phyloP scores from a whole-genome alignment of 192 early-diverging fungal genomes.

The Backusella morwellensis region DNA sequence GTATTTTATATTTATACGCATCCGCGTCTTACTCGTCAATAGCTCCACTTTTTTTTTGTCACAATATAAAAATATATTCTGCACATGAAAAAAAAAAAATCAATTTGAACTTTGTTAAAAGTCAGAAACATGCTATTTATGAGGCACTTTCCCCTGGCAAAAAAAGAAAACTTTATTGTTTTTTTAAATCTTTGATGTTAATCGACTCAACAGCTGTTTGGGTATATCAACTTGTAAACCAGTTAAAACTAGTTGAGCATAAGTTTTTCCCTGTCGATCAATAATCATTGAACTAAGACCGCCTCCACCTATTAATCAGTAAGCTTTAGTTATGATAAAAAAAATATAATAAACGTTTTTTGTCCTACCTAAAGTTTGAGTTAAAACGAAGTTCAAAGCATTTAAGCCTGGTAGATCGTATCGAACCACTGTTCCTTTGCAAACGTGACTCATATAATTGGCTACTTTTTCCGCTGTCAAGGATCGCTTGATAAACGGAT shows the following conservation, averaged over 20 bases:
- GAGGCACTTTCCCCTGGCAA: neutral
- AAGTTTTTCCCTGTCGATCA: constrained; percentile 68
- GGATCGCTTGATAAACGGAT: constrained; percentile 49
- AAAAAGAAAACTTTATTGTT: neutral
- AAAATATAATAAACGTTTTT: neutral
- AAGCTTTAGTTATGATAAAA: neutral
- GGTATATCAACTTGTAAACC: constrained; percentile 52
- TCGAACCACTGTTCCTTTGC: constrained; percentile 52
- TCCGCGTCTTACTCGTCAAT: neutral
- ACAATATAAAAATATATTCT: neutral
- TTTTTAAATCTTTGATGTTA: neutral
- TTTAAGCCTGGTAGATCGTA: constrained; percentile 57
- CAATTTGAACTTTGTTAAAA: neutral
- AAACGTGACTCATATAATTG: constrained; percentile 56
- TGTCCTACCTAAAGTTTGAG: constrained; percentile 45
- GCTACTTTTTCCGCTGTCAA: constrained; percentile 49
- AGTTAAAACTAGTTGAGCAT: constrained; percentile 59
- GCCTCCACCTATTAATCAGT: constrained; percentile 44
- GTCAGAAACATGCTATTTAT: neutral
- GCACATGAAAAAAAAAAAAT: neutral
- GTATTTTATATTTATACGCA: neutral
- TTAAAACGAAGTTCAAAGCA: constrained; percentile 65
- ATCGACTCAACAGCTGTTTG: neutral
- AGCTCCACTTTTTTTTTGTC: neutral
- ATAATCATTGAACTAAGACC: constrained; percentile 57